Evolutionary conservation across 495 filamentous ascomycete species (phyloP).

Genomic region (Talaromyces borbonicus): DNA sequence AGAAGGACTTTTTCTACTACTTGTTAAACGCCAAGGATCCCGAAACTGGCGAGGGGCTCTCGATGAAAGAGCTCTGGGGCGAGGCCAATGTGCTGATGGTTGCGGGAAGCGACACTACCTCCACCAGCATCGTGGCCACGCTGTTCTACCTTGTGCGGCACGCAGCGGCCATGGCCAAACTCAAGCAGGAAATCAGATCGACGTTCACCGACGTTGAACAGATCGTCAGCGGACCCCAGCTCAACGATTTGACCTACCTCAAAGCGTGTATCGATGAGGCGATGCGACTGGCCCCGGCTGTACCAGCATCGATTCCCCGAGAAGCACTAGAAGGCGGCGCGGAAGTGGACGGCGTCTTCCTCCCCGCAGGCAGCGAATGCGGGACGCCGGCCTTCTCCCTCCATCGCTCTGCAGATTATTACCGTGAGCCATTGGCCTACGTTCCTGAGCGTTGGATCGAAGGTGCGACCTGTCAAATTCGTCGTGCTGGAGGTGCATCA

Average conservation of each 20-base stretch:
- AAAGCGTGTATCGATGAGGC: constrained; percentile 56
- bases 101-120: constrained; percentile 50
- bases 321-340: constrained; percentile 48
- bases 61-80: constrained; percentile 56
- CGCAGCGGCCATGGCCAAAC: constrained; percentile 27
- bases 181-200: constrained; percentile 42
- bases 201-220: constrained; percentile 44
- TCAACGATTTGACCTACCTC: constrained; percentile 44
- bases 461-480: constrained; percentile 20
- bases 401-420: constrained; percentile 47
- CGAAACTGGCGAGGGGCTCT: constrained; percentile 53
- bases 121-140: constrained; percentile 45
- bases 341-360: constrained; percentile 39
- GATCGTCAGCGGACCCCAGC: constrained; percentile 39
- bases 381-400: constrained; percentile 46
- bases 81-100: constrained; percentile 57
- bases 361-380: constrained; percentile 43
- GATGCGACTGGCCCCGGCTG: constrained; percentile 53
- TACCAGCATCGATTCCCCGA: constrained; percentile 45
- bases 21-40: constrained; percentile 49
- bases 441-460: constrained; percentile 48
- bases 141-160: constrained; percentile 56
- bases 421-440: constrained; percentile 37
- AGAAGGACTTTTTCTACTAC: constrained; percentile 56
- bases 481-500: not conserved